phyloP scores from a whole-genome alignment of 1,284 basidiomycete species.

The Boletus smithii region DNA sequence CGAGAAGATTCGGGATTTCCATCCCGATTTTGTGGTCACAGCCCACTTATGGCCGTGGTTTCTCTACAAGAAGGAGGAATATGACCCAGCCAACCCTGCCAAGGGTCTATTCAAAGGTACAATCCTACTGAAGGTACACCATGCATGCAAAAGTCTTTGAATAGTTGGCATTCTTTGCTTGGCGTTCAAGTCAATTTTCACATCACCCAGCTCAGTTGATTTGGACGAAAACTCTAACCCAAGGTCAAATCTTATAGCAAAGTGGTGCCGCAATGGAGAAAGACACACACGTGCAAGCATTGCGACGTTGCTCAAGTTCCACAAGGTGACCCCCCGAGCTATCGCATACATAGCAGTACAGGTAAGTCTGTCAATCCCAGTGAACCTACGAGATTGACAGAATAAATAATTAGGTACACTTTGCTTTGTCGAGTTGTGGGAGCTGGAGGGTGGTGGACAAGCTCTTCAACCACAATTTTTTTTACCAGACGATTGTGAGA shows the following conservation, averaged over 20 bases:
- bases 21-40: conserved; percentile 9
- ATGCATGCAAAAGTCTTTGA: too few species aligned
- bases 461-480: too few species aligned
- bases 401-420: too few species aligned
- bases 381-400: too few species aligned
- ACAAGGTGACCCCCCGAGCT: conserved; percentile 1
- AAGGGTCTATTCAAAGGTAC: conserved; percentile 8
- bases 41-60: conserved; percentile 9
- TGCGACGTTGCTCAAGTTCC: too few species aligned
- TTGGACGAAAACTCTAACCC: too few species aligned
- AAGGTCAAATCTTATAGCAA: too few species aligned
- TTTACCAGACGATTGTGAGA: too few species aligned
- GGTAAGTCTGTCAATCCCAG: background rate
- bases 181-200: conserved; percentile 12
- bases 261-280: background rate
- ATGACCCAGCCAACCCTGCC: background rate
- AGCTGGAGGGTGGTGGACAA: too few species aligned
- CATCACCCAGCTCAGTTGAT: conserved; percentile 1
- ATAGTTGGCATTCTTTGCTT: background rate
- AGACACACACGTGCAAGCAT: background rate
- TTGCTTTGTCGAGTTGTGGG: too few species aligned
- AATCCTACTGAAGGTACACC: background rate
- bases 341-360: conserved; percentile 16
- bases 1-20: conserved; percentile 1
- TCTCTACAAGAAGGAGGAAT: conserved; percentile 1